A percentile compares a stretch with the other conserved stretches of the same genome.
Conservation (phyloP, 164 flowering plant genomes). For the Malania oleifera region DNA sequence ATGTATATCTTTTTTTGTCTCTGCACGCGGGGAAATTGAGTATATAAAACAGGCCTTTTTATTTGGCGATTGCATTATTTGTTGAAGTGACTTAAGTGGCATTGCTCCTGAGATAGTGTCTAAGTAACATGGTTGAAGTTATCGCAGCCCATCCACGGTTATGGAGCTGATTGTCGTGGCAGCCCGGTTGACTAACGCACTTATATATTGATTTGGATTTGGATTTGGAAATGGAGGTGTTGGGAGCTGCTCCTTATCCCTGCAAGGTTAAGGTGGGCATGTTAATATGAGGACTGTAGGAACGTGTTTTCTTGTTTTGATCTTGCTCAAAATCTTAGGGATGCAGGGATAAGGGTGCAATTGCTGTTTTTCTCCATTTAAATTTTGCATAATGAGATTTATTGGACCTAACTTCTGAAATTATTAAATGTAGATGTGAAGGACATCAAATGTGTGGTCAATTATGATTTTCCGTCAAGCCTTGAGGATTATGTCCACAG, state of each 20-base stretch:
- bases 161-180: constrained; percentile 80
- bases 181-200: constrained; percentile 85
- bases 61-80: constrained; percentile 10
- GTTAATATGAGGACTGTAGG: constrained; percentile 57
- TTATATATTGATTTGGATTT: constrained; percentile 30
- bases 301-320: constrained; percentile 62
- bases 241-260: constrained; percentile 91
- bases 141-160: constrained; percentile 65
- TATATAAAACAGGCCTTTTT: constrained; percentile 4
- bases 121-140: constrained; percentile 38
- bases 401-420: constrained; percentile 4
- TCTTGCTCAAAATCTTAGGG: constrained; percentile 36
- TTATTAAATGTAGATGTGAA: constrained; percentile 82
- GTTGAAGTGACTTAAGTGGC: constrained; percentile 17
- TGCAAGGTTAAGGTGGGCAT: constrained; percentile 93
- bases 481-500: constrained; percentile 98
- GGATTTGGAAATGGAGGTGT: constrained; percentile 36
- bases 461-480: constrained; percentile 88
- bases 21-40: neutral
- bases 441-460: constrained; percentile 96
- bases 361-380: constrained; percentile 17
- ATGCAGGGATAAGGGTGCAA: constrained; percentile 89
- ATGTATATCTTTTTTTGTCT: neutral
- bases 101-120: constrained; percentile 38
- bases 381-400: neutral